Conservation (phyloP, 257 asterid species). For the Solanum lycopersicoides region DNA sequence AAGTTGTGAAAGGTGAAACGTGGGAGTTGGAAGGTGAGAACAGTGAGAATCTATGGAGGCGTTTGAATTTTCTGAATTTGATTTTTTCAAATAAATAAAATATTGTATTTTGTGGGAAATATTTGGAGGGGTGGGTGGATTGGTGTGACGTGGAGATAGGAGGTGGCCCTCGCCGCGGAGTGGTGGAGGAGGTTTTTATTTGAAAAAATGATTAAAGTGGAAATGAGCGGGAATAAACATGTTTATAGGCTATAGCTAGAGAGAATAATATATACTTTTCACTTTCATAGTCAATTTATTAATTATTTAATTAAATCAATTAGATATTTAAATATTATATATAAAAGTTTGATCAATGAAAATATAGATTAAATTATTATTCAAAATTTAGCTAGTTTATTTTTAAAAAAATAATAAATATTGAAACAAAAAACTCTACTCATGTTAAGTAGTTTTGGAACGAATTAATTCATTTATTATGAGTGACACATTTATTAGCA, state of each 20-base stretch:
- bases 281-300: not conserved
- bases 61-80: constrained; percentile 1
- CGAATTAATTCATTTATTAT: not conserved
- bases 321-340: not conserved
- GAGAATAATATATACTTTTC: not conserved
- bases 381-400: too few species aligned
- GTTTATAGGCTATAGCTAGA: not conserved
- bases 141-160: not conserved
- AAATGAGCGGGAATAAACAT: not conserved
- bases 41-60: not conserved
- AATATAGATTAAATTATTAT: not conserved
- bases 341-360: not conserved
- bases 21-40: not conserved
- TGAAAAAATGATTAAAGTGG: not conserved
- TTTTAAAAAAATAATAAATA: too few species aligned
- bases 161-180: not conserved
- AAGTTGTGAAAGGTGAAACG: not conserved
- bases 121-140: not conserved
- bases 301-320: not conserved
- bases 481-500: not conserved
- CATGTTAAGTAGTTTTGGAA: too few species aligned
- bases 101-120: not conserved
- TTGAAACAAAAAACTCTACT: not conserved
- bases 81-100: not conserved
- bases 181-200: not conserved